These are phyloP conservation scores for Taxawa tesnikishii DNA, from an alignment of 2,329 filamentous ascomycete species.

Conservation along the genomic window DNA sequence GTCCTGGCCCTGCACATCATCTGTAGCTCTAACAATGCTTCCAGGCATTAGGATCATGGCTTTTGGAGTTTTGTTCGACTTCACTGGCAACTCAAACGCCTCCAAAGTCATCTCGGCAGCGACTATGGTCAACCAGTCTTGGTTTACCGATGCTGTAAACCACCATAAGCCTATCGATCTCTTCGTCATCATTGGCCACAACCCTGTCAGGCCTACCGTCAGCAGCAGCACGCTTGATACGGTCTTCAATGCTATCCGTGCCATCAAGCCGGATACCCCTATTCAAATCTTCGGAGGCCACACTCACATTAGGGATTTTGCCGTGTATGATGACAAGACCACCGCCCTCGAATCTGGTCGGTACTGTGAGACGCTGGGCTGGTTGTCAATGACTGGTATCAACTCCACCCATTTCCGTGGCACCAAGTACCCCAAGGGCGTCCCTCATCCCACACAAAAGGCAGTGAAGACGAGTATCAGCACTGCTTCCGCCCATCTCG, in stretches of 20 bases:
- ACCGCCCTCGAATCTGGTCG: constrained; percentile 49
- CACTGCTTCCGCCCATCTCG: constrained; percentile 17
- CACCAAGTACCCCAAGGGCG: constrained; percentile 26
- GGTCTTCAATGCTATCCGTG: constrained; percentile 48
- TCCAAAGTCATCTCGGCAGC: constrained; percentile 47
- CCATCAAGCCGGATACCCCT: constrained; percentile 43
- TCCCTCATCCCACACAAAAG: constrained; percentile 29
- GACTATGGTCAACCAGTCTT: constrained; percentile 39
- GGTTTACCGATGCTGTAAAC: constrained; percentile 49
- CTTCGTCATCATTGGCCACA: constrained; percentile 53
- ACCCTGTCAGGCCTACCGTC: constrained; percentile 35
- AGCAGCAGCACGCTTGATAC: constrained; percentile 33
- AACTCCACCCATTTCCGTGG: constrained; percentile 33
- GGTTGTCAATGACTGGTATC: constrained; percentile 52
- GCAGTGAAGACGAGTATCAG: constrained; percentile 24
- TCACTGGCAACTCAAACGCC: constrained; percentile 46
- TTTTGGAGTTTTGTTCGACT: constrained; percentile 39
- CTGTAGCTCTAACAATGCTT: not conserved
- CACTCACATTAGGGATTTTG: constrained; percentile 53
- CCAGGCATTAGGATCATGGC: constrained; percentile 37
- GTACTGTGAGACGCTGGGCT: constrained; percentile 58
- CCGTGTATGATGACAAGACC: constrained; percentile 48
- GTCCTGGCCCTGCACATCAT: too few relatives aligned
- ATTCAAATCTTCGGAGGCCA: constrained; percentile 56
- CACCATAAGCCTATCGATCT: constrained; percentile 46